A percentile compares a stretch with the other conserved stretches of the same genome.
Conservation (phyloP, 176 grass and related monocot genomes). For the Tuctoria greenei region DNA sequence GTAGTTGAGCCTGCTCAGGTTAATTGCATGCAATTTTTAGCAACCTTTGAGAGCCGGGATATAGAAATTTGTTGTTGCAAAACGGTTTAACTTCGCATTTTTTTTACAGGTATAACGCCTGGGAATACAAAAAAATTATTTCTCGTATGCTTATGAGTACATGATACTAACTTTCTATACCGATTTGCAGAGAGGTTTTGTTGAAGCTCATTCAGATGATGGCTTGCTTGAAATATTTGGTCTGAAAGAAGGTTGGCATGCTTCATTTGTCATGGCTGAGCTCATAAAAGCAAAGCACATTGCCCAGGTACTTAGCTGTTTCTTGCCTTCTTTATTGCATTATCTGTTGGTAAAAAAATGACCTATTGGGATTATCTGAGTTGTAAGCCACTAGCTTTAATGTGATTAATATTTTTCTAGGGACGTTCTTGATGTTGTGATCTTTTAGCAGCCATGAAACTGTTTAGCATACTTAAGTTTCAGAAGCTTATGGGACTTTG, state of each 20-base stretch:
- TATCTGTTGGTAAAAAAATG: not conserved
- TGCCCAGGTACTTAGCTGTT: slow-evolving; percentile 63
- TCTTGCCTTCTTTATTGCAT: not conserved
- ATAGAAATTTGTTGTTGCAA: not conserved
- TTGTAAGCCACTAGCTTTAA: not conserved
- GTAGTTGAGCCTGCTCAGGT: slow-evolving; percentile 6
- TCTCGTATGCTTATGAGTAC: slow-evolving; percentile 3
- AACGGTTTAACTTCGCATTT: not conserved
- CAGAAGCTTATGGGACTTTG: not conserved
- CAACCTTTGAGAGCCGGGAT: not conserved
- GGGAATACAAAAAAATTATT: slow-evolving; percentile 1
- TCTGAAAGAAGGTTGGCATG: slow-evolving; percentile 98
- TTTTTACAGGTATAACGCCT: not conserved
- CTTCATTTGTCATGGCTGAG: slow-evolving; percentile 90
- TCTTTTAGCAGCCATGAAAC: not conserved
- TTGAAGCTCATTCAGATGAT: slow-evolving; percentile 86
- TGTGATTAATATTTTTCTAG: not conserved
- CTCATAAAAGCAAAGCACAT: slow-evolving; percentile 95
- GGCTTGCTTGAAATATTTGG: slow-evolving; percentile 98
- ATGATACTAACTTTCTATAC: slow-evolving; percentile 13
- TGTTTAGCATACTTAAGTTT: not conserved
- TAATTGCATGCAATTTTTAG: slow-evolving; percentile 8
- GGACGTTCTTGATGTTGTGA: not conserved
- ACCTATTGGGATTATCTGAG: not conserved
- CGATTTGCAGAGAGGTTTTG: slow-evolving; percentile 67